Evolutionary conservation across 768 basidiomycete genomes (phyloP), one percentile per base, ranked within the genome.

Genomic region (Trametes cubensis): DNA sequence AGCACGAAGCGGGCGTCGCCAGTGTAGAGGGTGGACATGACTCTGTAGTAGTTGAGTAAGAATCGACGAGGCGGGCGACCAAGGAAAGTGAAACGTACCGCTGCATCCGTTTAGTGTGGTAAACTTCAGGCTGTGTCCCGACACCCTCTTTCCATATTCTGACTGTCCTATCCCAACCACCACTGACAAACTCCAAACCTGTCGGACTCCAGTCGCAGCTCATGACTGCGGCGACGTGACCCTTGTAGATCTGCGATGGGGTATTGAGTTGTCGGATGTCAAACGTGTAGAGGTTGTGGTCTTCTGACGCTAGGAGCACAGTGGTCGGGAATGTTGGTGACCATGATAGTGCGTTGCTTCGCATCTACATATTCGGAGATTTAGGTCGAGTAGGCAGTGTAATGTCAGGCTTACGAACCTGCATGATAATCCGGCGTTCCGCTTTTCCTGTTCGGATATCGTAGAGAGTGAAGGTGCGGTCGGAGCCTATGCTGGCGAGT

Each of bases 91-190:
- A 6, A 17, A 70, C 78, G 41, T 53, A 93, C 92, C 95, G 85
- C 75, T 98, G 97, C 97, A 99, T 99, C 47, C 97, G 91, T 77
- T 98, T 98, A 17, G 95, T 96, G 74, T 98, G 96, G 71, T 98
- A 99, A 7, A 95, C 89, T 72, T 98, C 96, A 17, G 90, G 85
- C 7, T 82, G 81, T 30, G 85, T 85, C 0, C 95, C 95, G 44
- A 81, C 84, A 26, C 90, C 92, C 67, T 93, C 87, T 67, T 88
- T 87, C 96, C 96, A 99, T 73, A 98, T 84, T 61, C 95, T 80
- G 47, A 98, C 82, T 2, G 95, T 98, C 47, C 95, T 84, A 74
- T 99, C 97, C 89, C 96, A 98, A 2, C 93, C 91, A 13, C 97
- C 97, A 64, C 91, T 94, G 26, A 98, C 95, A 72, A 98, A 97